Percentiles rank a stretch among this genome's conserved stretches.
phyloP scores from a whole-genome alignment of 176 grass and related monocot species.

The maize (Zea mays) region DNA sequence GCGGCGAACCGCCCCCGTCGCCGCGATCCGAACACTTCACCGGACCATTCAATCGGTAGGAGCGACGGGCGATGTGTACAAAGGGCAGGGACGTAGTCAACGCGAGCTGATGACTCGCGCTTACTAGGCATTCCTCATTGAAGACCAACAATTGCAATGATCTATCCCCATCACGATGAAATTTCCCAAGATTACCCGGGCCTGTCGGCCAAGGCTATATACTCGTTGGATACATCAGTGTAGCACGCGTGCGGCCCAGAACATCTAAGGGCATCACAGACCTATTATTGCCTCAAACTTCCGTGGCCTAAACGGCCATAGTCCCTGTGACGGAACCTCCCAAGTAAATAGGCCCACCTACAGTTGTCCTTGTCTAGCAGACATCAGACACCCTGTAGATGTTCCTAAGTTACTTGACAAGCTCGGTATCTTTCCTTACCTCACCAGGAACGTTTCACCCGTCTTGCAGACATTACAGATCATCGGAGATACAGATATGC shows the following conservation, averaged over 20 bases:
- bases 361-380: no score
- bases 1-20: not conserved
- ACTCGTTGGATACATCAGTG: slow-evolving; percentile 85
- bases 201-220: slow-evolving; percentile 76
- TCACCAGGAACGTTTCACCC: no score
- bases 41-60: slow-evolving; percentile 23
- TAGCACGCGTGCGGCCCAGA: slow-evolving; percentile 69
- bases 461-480: no score
- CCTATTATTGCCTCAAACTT: slow-evolving; percentile 92
- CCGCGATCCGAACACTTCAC: slow-evolving; percentile 30
- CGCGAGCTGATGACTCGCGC: slow-evolving; percentile 30
- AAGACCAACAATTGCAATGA: slow-evolving; percentile 71
- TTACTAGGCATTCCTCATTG: slow-evolving; percentile 53
- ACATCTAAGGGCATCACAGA: slow-evolving; percentile 96
- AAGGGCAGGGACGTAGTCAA: not conserved
- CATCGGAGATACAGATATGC: no score
- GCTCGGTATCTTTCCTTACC: no score
- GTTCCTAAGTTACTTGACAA: no score
- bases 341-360: no score
- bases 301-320: slow-evolving; percentile 68
- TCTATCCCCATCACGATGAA: slow-evolving; percentile 66
- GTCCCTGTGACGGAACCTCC: no score
- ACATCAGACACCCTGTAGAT: no score
- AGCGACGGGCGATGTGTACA: not conserved
- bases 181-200: slow-evolving; percentile 74